phyloP scores from a whole-genome alignment of 768 basidiomycete species.

The Tephrocybe sp. region DNA sequence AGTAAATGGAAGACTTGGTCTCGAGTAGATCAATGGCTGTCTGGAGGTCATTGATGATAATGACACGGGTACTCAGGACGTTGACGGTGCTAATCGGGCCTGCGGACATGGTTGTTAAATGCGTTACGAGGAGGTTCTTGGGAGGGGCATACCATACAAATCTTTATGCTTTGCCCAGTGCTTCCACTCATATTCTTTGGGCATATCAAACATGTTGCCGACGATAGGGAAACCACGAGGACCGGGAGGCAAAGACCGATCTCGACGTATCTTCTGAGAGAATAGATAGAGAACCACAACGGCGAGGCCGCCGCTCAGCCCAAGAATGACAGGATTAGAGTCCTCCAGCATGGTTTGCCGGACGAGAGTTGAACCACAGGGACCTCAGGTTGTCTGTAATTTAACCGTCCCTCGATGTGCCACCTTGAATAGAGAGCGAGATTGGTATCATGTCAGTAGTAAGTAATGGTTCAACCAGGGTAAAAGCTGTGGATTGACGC shows the following conservation, averaged over 20 bases:
- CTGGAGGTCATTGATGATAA: conserved; percentile 20
- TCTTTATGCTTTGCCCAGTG: conserved; percentile 20
- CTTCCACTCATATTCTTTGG: conserved; percentile 22
- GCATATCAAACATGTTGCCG: conserved; percentile 46
- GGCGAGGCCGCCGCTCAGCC: conserved; percentile 7
- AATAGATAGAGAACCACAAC: conserved; percentile 8
- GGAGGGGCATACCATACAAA: conserved; percentile 9
- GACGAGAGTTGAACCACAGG: not conserved
- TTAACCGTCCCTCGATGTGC: not conserved
- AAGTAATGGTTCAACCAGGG: no score
- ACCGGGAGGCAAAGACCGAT: conserved; percentile 33
- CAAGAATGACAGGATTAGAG: conserved; percentile 7
- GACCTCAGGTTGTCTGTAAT: not conserved
- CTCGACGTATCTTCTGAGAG: conserved; percentile 9
- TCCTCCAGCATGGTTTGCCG: conserved; percentile 7
- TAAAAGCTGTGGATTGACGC: no score
- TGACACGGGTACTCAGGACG: conserved; percentile 14
- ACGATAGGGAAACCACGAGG: conserved; percentile 40
- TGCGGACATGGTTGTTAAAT: not conserved
- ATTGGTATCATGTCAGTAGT: no score
- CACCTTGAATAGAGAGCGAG: not conserved
- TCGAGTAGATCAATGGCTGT: conserved; percentile 19
- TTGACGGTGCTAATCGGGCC: conserved; percentile 19
- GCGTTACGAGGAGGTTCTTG: not conserved
- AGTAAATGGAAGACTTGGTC: conserved; percentile 18